These are phyloP conservation scores for Paramyrothecium sp. DNA, from an alignment of 2,329 filamentous ascomycete species.

Conservation along the genomic window DNA sequence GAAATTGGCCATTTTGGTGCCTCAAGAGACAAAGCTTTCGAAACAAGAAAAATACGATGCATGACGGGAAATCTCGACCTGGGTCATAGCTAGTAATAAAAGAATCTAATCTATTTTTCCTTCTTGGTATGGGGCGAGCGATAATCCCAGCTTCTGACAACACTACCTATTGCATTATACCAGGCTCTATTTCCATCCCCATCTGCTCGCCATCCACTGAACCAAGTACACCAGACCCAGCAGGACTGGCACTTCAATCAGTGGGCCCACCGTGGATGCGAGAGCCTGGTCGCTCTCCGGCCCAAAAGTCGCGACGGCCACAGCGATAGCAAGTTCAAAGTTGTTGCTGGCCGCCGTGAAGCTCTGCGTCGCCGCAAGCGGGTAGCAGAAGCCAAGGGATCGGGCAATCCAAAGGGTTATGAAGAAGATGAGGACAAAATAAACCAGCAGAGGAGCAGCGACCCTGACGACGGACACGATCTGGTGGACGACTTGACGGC, in stretches of 20 bases:
- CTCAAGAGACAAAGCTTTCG: no score
- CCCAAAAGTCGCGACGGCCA: constrained; percentile 79
- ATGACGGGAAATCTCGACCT: no score
- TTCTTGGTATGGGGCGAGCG: no score
- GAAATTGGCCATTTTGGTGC: no score
- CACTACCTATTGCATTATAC: neutral
- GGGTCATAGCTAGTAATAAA: no score
- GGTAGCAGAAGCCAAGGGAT: constrained; percentile 69
- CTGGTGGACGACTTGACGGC: constrained; percentile 73
- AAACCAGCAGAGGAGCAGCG: constrained; percentile 76
- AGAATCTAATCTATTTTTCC: no score
- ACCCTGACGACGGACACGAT: constrained; percentile 82
- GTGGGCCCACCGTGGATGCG: constrained; percentile 77
- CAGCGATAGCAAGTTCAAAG: constrained; percentile 88
- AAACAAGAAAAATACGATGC: no score
- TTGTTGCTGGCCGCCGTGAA: constrained; percentile 93
- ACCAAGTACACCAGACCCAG: constrained; percentile 74
- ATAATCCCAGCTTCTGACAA: no score
- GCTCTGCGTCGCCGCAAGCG: constrained; percentile 72
- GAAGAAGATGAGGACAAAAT: constrained; percentile 76
- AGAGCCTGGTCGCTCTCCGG: constrained; percentile 76
- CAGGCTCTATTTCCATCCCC: constrained; percentile 46
- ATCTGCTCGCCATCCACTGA: constrained; percentile 54
- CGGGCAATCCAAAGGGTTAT: constrained; percentile 61
- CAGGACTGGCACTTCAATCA: constrained; percentile 84